Base-by-base conservation (phyloP, 768 basidiomycete species). In the Mycena galericulata region DNA sequence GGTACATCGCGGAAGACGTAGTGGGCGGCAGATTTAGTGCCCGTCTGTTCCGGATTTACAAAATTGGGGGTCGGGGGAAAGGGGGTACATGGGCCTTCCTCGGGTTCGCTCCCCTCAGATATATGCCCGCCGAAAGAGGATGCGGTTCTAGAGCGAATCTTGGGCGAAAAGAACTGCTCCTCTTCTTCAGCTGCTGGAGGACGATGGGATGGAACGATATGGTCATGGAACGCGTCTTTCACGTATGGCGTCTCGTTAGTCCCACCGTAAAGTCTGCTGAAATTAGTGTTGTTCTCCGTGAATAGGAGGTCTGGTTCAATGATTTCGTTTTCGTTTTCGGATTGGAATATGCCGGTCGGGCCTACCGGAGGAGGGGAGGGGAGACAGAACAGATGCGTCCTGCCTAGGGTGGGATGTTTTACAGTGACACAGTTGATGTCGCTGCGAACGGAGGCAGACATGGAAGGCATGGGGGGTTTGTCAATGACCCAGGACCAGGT, bases 221-320 rank as follows among this genome's bases (percentile, higher is more conserved):
- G 95, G 79, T 99, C 97, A 74, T 99, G 97, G 85, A 99, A 99
- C 14, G 93, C 97, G 76, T 99, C 98, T 81, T 99, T 99, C 75
- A 94, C 93, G 75, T 91, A 96, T 3, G 88, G 86, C 0, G 90
- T 90, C 57, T 87, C 84, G 82, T 99, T 99, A 72, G 90, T 83
- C 9, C 94, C 96, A 24, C 91, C 92, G 77, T 98, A 99, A 27
- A 99, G 85, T 60, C 98, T 88, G 75, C 86, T 86, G 78, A 92
- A 97, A 84, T 99, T 99, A 68, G 97, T 98, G 77, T 99, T 94
- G 79, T 99, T 99, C 74, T 98, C 97, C 17, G 96, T 97, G 79
- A 99, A 99, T 20, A 99, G 79, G 38, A 99, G 83, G 11, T 94
- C 90, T 0, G 98, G 97, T 46, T 92, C 88, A 22, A 95, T 86